A percentile compares a stretch with the other conserved stretches of the same genome.
phyloP scores from a whole-genome alignment of 1,139 yeast species.

The Geotrichum candidum region DNA sequence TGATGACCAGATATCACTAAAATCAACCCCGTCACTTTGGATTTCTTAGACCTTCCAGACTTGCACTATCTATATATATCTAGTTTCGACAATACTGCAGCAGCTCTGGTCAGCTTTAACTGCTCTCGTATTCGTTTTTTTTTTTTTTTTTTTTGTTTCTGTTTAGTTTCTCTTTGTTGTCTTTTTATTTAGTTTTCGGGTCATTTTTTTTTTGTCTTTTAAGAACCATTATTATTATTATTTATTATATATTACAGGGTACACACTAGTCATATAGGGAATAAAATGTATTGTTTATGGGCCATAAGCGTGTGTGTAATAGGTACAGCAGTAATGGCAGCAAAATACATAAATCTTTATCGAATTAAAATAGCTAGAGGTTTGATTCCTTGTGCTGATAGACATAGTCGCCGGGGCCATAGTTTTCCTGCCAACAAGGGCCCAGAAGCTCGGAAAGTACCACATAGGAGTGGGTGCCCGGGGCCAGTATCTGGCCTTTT shows the following conservation, averaged over 20 bases:
- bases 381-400: background rate
- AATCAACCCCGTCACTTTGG: slow-evolving; percentile 7
- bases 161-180: background rate
- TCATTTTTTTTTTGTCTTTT: background rate
- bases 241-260: background rate
- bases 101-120: background rate
- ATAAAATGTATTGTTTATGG: slow-evolving; percentile 20
- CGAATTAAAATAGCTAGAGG: background rate
- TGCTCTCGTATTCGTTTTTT: background rate
- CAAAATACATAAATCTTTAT: background rate
- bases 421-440: background rate
- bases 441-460: background rate
- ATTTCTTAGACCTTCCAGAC: background rate
- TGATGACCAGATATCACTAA: slow-evolving; percentile 8
- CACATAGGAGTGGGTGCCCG: background rate
- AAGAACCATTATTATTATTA: background rate
- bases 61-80: background rate
- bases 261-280: slow-evolving; percentile 32
- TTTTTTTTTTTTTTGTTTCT: background rate
- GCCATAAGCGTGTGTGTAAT: no score
- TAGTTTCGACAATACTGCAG: background rate
- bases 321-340: no score
- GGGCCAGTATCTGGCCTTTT: background rate
- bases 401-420: background rate
- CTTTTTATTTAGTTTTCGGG: background rate